Percentiles rank a stretch among this genome's conserved stretches.
These are phyloP conservation scores for Salix udensis DNA, from an alignment of 345 rosid genomes.

Conservation along the genomic window DNA sequence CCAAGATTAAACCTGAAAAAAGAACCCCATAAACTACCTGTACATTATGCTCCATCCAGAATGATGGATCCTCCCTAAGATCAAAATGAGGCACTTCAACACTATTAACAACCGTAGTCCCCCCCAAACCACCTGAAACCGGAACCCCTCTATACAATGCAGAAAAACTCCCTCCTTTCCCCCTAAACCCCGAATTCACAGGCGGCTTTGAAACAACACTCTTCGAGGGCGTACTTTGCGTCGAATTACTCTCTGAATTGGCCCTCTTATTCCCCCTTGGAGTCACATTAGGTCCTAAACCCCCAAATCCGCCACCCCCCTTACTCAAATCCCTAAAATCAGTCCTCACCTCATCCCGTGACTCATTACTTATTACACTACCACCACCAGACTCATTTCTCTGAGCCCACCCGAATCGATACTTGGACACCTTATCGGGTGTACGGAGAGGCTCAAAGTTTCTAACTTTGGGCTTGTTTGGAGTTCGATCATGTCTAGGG, in stretches of 20 bases:
- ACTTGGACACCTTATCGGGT: slow-evolving; percentile 58
- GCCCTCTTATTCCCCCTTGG: slow-evolving; percentile 49
- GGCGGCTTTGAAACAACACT: slow-evolving; percentile 92
- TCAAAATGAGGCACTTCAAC: slow-evolving; percentile 93
- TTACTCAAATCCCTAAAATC: background rate
- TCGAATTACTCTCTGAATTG: slow-evolving; percentile 58
- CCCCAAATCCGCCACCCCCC: background rate
- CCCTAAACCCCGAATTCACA: slow-evolving; percentile 50
- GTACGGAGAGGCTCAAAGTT: slow-evolving; percentile 61
- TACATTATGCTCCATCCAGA: slow-evolving; percentile 98
- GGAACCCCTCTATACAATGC: slow-evolving; percentile 81
- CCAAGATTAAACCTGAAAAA: background rate
- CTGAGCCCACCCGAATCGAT: slow-evolving; percentile 70
- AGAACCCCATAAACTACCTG: slow-evolving; percentile 54
- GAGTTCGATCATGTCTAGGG: slow-evolving; percentile 49
- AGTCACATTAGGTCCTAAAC: slow-evolving; percentile 30
- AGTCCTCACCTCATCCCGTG: slow-evolving; percentile 31
- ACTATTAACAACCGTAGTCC: slow-evolving; percentile 48
- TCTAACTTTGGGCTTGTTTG: slow-evolving; percentile 55
- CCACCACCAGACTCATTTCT: slow-evolving; percentile 32
- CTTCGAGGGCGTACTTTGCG: slow-evolving; percentile 83
- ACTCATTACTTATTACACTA: slow-evolving; percentile 7
- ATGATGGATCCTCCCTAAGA: slow-evolving; percentile 85
- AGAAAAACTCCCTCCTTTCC: slow-evolving; percentile 53
- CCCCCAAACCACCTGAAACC: slow-evolving; percentile 40